Percentiles rank a stretch among this genome's conserved stretches.
phyloP scores from a whole-genome alignment of 2,329 filamentous ascomycete genomes.

The Tolypocladium endophyticum region DNA sequence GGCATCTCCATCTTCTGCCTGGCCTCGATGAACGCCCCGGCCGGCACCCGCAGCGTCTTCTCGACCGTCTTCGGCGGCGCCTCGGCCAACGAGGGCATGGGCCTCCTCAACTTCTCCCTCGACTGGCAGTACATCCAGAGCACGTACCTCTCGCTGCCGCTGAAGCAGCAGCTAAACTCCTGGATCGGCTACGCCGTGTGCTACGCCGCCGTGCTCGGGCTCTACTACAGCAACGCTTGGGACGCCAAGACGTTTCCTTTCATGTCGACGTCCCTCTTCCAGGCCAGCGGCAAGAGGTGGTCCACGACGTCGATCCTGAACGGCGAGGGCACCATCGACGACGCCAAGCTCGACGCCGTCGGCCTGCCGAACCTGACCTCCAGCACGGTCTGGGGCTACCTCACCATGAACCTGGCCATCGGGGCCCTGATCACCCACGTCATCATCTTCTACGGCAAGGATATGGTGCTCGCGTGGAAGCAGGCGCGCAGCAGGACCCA shows the following conservation, averaged over 20 bases:
- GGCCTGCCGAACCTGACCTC: constrained; percentile 17
- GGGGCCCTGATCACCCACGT: constrained; percentile 10
- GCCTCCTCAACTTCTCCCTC: constrained; percentile 27
- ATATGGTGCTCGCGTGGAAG: constrained; percentile 8
- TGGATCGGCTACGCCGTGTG: constrained; percentile 25
- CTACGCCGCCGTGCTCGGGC: constrained; percentile 20
- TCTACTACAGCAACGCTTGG: constrained; percentile 32
- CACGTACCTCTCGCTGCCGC: constrained; percentile 22
- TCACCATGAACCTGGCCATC: constrained; percentile 19
- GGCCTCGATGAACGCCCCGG: constrained; percentile 25
- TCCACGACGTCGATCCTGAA: constrained; percentile 11
- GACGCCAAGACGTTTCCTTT: constrained; percentile 19
- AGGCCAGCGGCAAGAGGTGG: constrained; percentile 13
- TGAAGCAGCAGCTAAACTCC: constrained; percentile 25
- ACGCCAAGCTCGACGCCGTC: constrained; percentile 11
- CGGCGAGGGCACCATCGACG: constrained; percentile 13
- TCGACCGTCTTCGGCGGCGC: constrained; percentile 29
- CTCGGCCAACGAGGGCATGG: constrained; percentile 23
- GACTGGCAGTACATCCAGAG: constrained; percentile 34
- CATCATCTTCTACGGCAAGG: constrained; percentile 9
- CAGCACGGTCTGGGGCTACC: constrained; percentile 14
- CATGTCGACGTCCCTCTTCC: constrained; percentile 18
- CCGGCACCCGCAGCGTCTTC: constrained; percentile 10
- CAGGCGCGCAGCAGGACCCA: constrained; percentile 9
- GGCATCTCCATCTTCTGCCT: constrained; percentile 34